Base-by-base conservation (phyloP, 2,329 filamentous ascomycete genomes). In the Phaeosphaeria sp. region DNA sequence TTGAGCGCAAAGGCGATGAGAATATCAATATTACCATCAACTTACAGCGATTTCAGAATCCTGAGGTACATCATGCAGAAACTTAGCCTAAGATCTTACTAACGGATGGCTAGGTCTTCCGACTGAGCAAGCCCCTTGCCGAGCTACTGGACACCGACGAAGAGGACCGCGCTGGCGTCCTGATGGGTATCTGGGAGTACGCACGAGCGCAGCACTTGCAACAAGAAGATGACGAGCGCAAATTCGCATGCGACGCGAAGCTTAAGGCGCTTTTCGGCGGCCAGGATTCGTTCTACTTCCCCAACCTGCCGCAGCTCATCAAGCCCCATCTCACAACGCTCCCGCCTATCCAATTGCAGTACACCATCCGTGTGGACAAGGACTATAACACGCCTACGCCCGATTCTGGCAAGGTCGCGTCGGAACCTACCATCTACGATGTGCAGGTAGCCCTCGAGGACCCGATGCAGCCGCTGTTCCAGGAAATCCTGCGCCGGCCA, bases 101-200 rank as follows among this genome's bases (percentile, higher is more conserved):
- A 40, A 49, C n/a, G 13, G 9, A 7, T 49, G 7, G 20, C 13
- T 45, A 55, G 52, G 25, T 93, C 55, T 97, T 90, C 74, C 87
- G 87, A 66, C 80, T 98, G 24, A 95, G 89, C 77, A 87, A 89
- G 49, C 87, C 89, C 56, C 82, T 99, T 46, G 89, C 92, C 11
- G 91, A 96, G 49, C 85, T 98, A 15, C 83, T 98, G 18, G 95
- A 97, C 71, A 91, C 91, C 70, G 84, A 88, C 49, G 92, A 96
- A 77, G 94, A 92, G 50, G 94, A 95, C 25, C 89, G 93, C 27
- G 90, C 92, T 40, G 93, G 95, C 61, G 90, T 93, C 6, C 88
- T 97, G 25, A 91, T 96, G 83, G 93, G 91, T 15, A 86, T 99
- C 30, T 99, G 93, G 92, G 93, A 97, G 74, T 99, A 99, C 71